phyloP scores from a whole-genome alignment of 2,329 filamentous ascomycete species.

The Cyphellophora europaea region DNA sequence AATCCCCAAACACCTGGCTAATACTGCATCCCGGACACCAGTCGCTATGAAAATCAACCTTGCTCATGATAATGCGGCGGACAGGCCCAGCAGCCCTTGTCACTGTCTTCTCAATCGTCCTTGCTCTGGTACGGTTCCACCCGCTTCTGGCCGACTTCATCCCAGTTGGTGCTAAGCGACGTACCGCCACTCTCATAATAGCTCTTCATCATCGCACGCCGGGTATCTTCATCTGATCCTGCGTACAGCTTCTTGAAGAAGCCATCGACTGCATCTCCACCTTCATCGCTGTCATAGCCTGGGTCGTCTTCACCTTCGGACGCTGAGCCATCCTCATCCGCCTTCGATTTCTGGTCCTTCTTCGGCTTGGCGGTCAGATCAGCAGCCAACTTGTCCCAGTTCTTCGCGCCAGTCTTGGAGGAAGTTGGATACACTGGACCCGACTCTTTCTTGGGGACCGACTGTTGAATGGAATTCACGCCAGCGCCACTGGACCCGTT shows the following conservation, averaged over 20 bases:
- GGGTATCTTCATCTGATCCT: conserved; percentile 65
- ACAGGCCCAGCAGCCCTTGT: not conserved
- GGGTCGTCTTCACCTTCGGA: conserved; percentile 43
- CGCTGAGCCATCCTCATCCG: conserved; percentile 26
- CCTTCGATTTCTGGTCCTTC: conserved; percentile 19
- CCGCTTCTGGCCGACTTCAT: conserved; percentile 61
- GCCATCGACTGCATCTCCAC: conserved; percentile 41
- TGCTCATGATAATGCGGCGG: too few species aligned
- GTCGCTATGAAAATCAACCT: too few species aligned
- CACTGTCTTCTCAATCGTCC: conserved; percentile 6
- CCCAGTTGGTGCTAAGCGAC: conserved; percentile 84
- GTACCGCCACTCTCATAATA: conserved; percentile 92
- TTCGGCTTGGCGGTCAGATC: conserved; percentile 36
- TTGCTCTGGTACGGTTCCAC: conserved; percentile 44
- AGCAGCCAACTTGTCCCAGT: conserved; percentile 76
- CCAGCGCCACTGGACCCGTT: conserved; percentile 13
- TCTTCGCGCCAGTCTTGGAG: conserved; percentile 69
- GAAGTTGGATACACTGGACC: conserved; percentile 73
- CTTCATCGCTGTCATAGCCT: conserved; percentile 38
- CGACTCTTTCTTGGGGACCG: conserved; percentile 17
- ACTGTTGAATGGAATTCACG: conserved; percentile 14
- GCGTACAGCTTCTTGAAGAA: conserved; percentile 93
- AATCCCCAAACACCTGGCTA: too few species aligned
- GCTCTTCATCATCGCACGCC: conserved; percentile 95
- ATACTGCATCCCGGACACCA: too few species aligned